Percentiles rank a stretch among this genome's conserved stretches.
phyloP scores from a whole-genome alignment of 2,329 filamentous ascomycete genomes.

The Didymella glomerata region DNA sequence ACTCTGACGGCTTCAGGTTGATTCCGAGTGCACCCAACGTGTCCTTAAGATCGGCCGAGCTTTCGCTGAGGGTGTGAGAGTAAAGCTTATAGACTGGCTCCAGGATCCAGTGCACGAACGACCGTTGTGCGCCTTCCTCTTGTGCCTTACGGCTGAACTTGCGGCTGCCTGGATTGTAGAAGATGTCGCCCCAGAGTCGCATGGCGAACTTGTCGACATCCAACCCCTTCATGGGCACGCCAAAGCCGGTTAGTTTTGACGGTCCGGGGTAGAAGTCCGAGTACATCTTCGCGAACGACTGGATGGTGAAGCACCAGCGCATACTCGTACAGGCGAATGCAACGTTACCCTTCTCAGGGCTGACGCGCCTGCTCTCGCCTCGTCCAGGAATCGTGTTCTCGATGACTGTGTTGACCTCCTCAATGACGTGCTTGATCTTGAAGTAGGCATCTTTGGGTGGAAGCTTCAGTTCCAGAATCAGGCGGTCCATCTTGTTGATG shows the following conservation, averaged over 20 bases:
- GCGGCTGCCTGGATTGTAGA: slow-evolving; percentile 89
- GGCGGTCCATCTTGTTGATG: slow-evolving; percentile 95
- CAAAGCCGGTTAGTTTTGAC: slow-evolving; percentile 44
- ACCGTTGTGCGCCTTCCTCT: slow-evolving; percentile 81
- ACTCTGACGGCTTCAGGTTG: slow-evolving; percentile 87
- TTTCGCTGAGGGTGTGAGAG: slow-evolving; percentile 92
- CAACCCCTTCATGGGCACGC: slow-evolving; percentile 56
- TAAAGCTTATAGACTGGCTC: slow-evolving; percentile 99
- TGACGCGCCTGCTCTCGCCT: slow-evolving; percentile 81
- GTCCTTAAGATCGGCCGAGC: slow-evolving; percentile 80
- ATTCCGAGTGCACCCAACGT: slow-evolving; percentile 85
- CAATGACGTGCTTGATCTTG: slow-evolving; percentile 98
- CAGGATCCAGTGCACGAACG: slow-evolving; percentile 92
- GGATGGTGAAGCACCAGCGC: slow-evolving; percentile 96
- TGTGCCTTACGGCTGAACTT: slow-evolving; percentile 89
- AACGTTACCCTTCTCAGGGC: slow-evolving; percentile 98
- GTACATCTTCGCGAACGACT: slow-evolving; percentile 97
- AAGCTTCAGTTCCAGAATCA: slow-evolving; percentile 92
- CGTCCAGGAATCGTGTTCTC: slow-evolving; percentile 84
- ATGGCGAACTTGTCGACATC: slow-evolving; percentile 83
- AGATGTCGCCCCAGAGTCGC: slow-evolving; percentile 94
- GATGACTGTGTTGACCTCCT: slow-evolving; percentile 96
- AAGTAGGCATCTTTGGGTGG: slow-evolving; percentile 97
- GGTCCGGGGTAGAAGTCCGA: slow-evolving; percentile 80
- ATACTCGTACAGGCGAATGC: slow-evolving; percentile 92